Base-by-base conservation (phyloP, 148 eudicot species). In the Rhododendron molle region DNA sequence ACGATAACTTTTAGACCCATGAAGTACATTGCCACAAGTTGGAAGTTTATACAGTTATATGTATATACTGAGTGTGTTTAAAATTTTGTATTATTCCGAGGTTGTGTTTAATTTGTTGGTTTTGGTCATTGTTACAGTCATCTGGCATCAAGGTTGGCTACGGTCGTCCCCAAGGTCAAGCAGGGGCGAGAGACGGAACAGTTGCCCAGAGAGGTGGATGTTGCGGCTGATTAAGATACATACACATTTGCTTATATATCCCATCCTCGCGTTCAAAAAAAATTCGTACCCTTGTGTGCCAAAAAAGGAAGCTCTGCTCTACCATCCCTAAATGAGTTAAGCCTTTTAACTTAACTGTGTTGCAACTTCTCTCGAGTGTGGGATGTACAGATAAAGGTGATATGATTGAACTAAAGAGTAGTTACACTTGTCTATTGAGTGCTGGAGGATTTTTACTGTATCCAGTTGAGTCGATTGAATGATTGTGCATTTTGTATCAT, bases 131-230 rank as follows among this genome's bases (percentile, higher is more conserved):
- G 54, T 83, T 90, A 89, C 89, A 93, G 98, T 89, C 94, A 76
- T 92, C 91, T 58, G 98, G 98, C 50, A 93, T 93, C 84, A 94
- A 93, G 87, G 88, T 90, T 44, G 95, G 93, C 52, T 90, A 90
- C 83, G 94, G 93, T 30, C 92, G 93, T 5, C 87, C 90, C 46
- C 89, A 89, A 87, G 92, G 92, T 79, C 86, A 86, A 30, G 72
- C 91, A 1, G 94, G 94, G 44, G 90, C 89, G 78, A 92, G 93
- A 83, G 94, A 92, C 80, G 95, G 93, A 62, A 28, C 93, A 13
- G 94, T 92, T 81, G 77, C 93, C 84, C 94, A 89, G 86, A 79
- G 91, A 77, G 90, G 94, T 74, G 91, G 92, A 86, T 94, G 98
- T 87, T 93, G 98, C 52, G 83, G 90, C 87, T 94, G 86, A 94